Percentiles rank a stretch among this genome's conserved stretches.
Evolutionary conservation across 2,329 filamentous ascomycete species (phyloP).

Genomic region (Xylariaceae sp.): DNA sequence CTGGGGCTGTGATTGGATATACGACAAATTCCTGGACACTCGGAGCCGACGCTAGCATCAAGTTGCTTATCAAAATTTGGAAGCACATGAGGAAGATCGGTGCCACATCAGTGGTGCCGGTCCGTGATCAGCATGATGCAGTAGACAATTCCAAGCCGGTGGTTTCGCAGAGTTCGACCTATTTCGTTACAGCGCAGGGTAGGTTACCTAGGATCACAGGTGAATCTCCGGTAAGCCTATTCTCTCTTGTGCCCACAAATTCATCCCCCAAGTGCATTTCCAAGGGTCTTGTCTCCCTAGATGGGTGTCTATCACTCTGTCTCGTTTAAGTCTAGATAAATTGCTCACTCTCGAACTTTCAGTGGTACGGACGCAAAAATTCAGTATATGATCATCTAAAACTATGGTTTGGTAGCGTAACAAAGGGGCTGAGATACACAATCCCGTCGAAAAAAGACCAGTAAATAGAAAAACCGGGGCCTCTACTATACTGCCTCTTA

Average conservation of each 20-base stretch:
- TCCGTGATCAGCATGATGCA: conserved; percentile 42
- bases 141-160: conserved; percentile 37
- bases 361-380: conserved; percentile 31
- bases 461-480: not conserved
- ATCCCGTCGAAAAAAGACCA: conserved; percentile 22
- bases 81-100: conserved; percentile 51
- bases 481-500: not conserved
- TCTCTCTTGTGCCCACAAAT: not conserved
- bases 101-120: conserved; percentile 48
- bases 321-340: not conserved
- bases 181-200: conserved; percentile 25
- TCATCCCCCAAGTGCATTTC: not conserved
- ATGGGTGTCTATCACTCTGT: not conserved
- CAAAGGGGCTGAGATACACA: conserved; percentile 26
- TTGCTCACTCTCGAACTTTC: not conserved
- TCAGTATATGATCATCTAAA: conserved; percentile 25
- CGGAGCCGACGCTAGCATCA: conserved; percentile 57
- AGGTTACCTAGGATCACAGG: conserved; percentile 28
- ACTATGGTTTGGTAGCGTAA: conserved; percentile 31
- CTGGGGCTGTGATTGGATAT: conserved; percentile 61
- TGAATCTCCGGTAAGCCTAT: conserved; percentile 18
- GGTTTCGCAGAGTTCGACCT: conserved; percentile 25
- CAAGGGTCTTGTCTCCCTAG: not conserved
- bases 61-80: conserved; percentile 53
- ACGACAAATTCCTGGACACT: conserved; percentile 65